Conservation (phyloP, 495 filamentous ascomycete genomes). For the Neurospora intermedia region DNA sequence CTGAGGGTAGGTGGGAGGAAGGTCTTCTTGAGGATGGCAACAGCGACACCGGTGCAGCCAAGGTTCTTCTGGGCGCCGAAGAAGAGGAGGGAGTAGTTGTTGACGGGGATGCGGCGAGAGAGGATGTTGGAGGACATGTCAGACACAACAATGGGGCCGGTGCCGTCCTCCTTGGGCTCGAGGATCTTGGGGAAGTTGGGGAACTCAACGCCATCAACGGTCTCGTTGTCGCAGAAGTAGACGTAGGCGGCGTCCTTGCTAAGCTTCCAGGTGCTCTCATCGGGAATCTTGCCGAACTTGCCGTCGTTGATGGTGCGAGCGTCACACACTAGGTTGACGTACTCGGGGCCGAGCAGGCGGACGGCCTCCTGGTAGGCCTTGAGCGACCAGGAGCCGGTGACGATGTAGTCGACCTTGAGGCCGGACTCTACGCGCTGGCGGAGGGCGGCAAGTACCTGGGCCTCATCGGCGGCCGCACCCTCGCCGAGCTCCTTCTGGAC, state of each 20-base stretch:
- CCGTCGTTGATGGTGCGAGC: slow-evolving; percentile 57
- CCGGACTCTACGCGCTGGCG: slow-evolving; percentile 52
- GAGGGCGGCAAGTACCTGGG: slow-evolving; percentile 44
- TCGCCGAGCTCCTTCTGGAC: slow-evolving; percentile 25
- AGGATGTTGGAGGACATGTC: slow-evolving; percentile 83
- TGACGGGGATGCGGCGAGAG: slow-evolving; percentile 53
- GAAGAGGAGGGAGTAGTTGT: slow-evolving; percentile 63
- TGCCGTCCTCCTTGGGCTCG: slow-evolving; percentile 42
- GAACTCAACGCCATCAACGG: slow-evolving; percentile 92
- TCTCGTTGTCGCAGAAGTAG: slow-evolving; percentile 93
- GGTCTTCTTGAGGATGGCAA: slow-evolving; percentile 67
- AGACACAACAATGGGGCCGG: slow-evolving; percentile 59
- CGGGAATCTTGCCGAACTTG: slow-evolving; percentile 82
- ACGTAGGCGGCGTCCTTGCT: slow-evolving; percentile 66
- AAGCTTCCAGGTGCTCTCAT: slow-evolving; percentile 65
- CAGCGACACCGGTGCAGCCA: slow-evolving; percentile 73
- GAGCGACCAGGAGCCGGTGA: slow-evolving; percentile 80
- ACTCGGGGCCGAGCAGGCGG: slow-evolving; percentile 60
- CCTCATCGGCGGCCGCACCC: slow-evolving; percentile 35
- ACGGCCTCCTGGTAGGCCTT: slow-evolving; percentile 84
- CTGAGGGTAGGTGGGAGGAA: slow-evolving; percentile 54
- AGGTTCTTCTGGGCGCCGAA: slow-evolving; percentile 89
- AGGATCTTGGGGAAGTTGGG: slow-evolving; percentile 59
- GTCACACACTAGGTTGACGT: slow-evolving; percentile 72
- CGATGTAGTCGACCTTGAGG: slow-evolving; percentile 76